phyloP scores from a whole-genome alignment of 73 alveolate genomes.

The Symbiodinium natans region DNA sequence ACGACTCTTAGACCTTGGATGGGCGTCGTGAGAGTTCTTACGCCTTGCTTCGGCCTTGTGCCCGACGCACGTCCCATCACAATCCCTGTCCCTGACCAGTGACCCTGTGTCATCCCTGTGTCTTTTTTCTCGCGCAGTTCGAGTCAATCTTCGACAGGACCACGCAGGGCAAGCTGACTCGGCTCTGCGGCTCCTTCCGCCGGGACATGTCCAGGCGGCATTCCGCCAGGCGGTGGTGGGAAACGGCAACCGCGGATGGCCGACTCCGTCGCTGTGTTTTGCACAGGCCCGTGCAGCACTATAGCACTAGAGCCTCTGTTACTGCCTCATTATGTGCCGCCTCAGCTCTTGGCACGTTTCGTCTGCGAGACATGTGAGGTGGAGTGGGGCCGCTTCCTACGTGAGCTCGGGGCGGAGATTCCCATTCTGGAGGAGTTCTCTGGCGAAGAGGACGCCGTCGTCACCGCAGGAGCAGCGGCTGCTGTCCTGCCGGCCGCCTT shows the following conservation, averaged over 20 bases:
- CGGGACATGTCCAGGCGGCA: constrained; percentile 78
- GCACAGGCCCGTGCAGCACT: constrained; percentile 63
- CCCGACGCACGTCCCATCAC: no score
- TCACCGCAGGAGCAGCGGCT: background rate
- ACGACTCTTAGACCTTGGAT: background rate
- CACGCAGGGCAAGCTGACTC: constrained; percentile 75
- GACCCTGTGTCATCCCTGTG: no score
- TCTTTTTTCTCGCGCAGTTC: no score
- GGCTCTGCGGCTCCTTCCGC: constrained; percentile 45
- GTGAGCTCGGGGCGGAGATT: constrained; percentile 78
- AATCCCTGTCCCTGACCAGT: no score
- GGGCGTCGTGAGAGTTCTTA: no score
- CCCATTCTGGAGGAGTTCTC: constrained; percentile 62
- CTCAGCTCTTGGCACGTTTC: no score
- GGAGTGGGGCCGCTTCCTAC: constrained; percentile 89
- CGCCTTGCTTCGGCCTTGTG: background rate
- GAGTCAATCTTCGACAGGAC: constrained; percentile 1
- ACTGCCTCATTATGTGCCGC: no score
- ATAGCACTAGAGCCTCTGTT: no score
- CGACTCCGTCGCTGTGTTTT: constrained; percentile 38
- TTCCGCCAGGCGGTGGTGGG: background rate
- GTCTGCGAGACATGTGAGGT: constrained; percentile 16
- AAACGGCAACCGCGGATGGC: constrained; percentile 59
- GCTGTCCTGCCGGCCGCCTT: constrained; percentile 51
- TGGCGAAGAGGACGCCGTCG: constrained; percentile 40